A percentile compares a stretch with the other conserved stretches of the same genome.
Evolutionary conservation across 2,329 filamentous ascomycete species (phyloP).

Genomic region (Polytolypa hystricis): DNA sequence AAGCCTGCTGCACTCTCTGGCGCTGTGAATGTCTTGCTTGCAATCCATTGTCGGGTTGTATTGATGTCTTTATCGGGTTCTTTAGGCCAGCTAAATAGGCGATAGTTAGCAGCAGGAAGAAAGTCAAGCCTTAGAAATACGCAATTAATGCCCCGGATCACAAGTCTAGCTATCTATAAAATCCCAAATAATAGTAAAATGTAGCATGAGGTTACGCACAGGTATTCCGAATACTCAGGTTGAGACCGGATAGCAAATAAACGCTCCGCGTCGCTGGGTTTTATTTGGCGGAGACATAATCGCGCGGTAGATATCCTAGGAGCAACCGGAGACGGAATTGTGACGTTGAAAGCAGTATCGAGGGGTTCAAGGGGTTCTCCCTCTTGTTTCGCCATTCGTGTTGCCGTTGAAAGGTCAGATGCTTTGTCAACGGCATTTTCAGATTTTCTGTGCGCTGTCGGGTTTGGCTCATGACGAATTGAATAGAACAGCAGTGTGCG

Average conservation of each 20-base stretch:
- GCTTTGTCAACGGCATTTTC: neutral
- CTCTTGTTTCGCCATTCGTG: too few relatives aligned
- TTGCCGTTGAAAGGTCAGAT: neutral
- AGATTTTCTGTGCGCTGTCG: neutral
- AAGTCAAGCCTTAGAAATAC: too few relatives aligned
- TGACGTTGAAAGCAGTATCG: neutral
- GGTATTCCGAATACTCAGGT: neutral
- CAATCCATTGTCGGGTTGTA: conserved; percentile 5
- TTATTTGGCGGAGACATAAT: neutral
- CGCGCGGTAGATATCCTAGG: neutral
- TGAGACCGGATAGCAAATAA: conserved; percentile 1
- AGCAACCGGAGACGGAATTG: neutral
- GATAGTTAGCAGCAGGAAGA: too few relatives aligned
- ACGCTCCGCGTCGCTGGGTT: neutral
- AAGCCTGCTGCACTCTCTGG: conserved; percentile 5
- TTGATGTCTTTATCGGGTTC: neutral
- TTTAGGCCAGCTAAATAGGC: neutral
- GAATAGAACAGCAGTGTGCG: too few relatives aligned
- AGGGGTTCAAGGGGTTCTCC: neutral
- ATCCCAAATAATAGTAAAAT: too few relatives aligned
- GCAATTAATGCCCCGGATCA: too few relatives aligned
- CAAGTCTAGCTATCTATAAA: too few relatives aligned
- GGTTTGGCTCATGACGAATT: too few relatives aligned
- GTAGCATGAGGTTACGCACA: too few relatives aligned
- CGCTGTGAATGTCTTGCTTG: conserved; percentile 5